These are phyloP conservation scores for Podaxis mareebaensis DNA, from an alignment of 768 basidiomycete genomes.

Conservation along the genomic window DNA sequence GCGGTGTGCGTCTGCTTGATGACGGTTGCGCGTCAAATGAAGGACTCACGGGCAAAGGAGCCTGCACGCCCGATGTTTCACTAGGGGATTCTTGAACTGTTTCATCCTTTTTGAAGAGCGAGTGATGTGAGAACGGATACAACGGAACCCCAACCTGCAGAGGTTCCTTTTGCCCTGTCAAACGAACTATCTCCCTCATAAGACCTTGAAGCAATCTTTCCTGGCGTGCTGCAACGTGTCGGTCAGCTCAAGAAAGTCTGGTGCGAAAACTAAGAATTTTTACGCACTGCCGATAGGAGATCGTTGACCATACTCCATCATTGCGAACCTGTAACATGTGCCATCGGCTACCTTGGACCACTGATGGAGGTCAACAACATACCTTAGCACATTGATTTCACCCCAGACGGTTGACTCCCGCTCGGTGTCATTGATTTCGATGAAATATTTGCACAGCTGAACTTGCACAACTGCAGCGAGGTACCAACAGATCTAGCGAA, in stretches of 20 bases:
- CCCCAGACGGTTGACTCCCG: conserved; percentile 83
- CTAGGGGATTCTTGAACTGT: conserved; percentile 12
- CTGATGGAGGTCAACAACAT: conserved; percentile 19
- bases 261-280: background rate
- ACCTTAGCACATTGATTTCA: conserved; percentile 84
- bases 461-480: conserved; percentile 86
- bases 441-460: conserved; percentile 83
- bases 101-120: conserved; percentile 57
- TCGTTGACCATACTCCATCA: conserved; percentile 77
- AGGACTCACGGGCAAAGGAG: conserved; percentile 41
- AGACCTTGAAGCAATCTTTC: conserved; percentile 79
- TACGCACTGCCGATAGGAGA: conserved; percentile 83
- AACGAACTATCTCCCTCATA: conserved; percentile 82
- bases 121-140: conserved; percentile 76
- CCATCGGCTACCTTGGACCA: conserved; percentile 1
- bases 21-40: conserved; percentile 32
- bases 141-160: conserved; percentile 79
- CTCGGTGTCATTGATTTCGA: conserved; percentile 74
- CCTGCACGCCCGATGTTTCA: conserved; percentile 21
- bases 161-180: conserved; percentile 80
- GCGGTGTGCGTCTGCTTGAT: conserved; percentile 19
- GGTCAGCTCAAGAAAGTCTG: conserved; percentile 8
- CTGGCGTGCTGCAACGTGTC: conserved; percentile 60
- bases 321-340: conserved; percentile 60
- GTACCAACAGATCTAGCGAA: conserved; percentile 82